phyloP scores from a whole-genome alignment of 2,329 filamentous ascomycete genomes.

The Cadophora luteo-olivacea region DNA sequence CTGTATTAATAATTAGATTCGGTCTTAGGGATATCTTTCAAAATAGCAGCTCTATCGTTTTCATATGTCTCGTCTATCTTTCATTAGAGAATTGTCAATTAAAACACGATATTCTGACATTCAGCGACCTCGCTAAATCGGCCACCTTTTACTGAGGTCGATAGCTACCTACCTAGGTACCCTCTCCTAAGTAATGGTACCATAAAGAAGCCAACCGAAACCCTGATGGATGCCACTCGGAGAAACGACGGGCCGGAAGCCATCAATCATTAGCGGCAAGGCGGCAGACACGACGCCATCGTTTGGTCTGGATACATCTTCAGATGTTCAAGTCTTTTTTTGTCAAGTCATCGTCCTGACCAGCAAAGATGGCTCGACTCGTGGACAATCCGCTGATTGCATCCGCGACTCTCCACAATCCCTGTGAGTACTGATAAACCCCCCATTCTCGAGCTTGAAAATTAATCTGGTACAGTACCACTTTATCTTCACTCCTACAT shows the following conservation, averaged over 20 bases:
- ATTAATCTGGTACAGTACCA: conserved; percentile 55
- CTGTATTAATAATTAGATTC: no score
- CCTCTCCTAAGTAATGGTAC: no score
- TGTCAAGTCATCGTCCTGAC: conserved; percentile 17
- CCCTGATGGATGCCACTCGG: not conserved
- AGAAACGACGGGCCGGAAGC: not conserved
- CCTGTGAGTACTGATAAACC: conserved; percentile 50
- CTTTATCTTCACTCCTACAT: conserved; percentile 84
- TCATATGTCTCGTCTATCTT: no score
- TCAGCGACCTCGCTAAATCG: no score
- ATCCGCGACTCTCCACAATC: conserved; percentile 85
- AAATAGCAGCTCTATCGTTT: no score
- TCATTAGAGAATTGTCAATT: no score
- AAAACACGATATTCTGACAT: no score
- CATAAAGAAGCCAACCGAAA: conserved; percentile 3
- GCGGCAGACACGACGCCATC: conserved; percentile 16
- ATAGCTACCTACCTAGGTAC: no score
- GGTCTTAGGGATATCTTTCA: no score
- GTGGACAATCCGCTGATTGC: conserved; percentile 92
- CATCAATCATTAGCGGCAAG: conserved; percentile 1
- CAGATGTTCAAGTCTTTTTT: conserved; percentile 1
- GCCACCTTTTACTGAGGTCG: no score
- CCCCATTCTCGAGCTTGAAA: not conserved
- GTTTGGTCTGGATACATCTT: conserved; percentile 7
- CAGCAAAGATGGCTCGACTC: conserved; percentile 71